Base-by-base conservation (phyloP, 179 eudicot genomes). In the Spergularia azorica region DNA sequence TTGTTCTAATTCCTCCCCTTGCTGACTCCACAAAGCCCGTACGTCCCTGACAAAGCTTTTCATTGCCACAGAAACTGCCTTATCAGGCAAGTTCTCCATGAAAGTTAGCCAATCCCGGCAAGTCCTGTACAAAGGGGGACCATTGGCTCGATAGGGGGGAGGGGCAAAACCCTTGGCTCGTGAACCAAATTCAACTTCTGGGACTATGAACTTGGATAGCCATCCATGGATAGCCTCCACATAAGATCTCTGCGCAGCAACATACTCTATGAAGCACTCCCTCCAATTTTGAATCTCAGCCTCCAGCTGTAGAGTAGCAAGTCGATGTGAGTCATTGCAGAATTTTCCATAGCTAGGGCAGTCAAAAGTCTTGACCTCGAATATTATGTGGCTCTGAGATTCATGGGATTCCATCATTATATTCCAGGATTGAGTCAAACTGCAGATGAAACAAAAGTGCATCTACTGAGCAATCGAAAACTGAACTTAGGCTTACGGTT, bases 1-100 rank as follows among this genome's bases (percentile, higher is more conserved):
- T 54, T 89, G 95, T 5, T 87, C 88, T 78, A 90, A 95, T 73
- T 95, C 97, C 72, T 88, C 86, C n/a, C 93, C 98, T 77, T 95
- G 96, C 77, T 93, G 97, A 70, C 71, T 77, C 92, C 95, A 91
- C 81, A 93, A 77, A 0, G 91, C 89, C 81, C 88, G 83, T 6
- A 91, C 77, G 70, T 95, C 94, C 82, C 89, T 93, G 54, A 79
- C 82, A 55, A 94, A 91, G 82, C 88, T 86, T 81, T 75, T 91
- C 86, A 95, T 88, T 18, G 97, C 91, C 71, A 81, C 70, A 1
- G 87, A 75, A 71, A 93, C 98, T 1, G 89, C 80, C 81, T 87
- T 95, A 65, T 91, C 92, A 5, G 97, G 97, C 79, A 95, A 79
- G 72, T 86, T 91, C 41, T 87, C 88, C 84, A 93, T 81, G 26